Percentiles rank a stretch among this genome's conserved stretches.
Evolutionary conservation across 2,329 filamentous ascomycete species (phyloP).

Genomic region (Alternaria conjuncta): DNA sequence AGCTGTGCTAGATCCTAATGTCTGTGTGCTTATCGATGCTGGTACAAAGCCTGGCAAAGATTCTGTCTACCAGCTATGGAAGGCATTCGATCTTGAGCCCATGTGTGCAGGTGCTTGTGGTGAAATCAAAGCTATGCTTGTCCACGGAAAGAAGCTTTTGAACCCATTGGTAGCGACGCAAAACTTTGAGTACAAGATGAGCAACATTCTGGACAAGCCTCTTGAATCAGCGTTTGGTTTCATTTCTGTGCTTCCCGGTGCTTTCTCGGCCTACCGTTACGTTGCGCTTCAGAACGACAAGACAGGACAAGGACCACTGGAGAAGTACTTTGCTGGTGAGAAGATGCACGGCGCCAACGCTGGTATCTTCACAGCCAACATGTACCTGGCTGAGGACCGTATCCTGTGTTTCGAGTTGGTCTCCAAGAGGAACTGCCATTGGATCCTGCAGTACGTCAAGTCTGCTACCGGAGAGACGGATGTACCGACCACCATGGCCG

Average conservation of each 20-base stretch:
- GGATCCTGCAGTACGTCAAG: slow-evolving; percentile 98
- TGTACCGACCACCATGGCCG: slow-evolving; percentile 90
- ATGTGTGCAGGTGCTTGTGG: slow-evolving; percentile 98
- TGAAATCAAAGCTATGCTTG: slow-evolving; percentile 98
- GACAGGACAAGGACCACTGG: slow-evolving; percentile 86
- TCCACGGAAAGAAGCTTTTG: slow-evolving; percentile 82
- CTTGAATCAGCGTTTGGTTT: slow-evolving; percentile 97
- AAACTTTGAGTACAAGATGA: slow-evolving; percentile 99
- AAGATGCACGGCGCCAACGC: slow-evolving; percentile 93
- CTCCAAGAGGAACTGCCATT: slow-evolving; percentile 94
- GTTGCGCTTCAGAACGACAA: slow-evolving; percentile 96
- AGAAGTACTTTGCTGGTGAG: slow-evolving; percentile 97
- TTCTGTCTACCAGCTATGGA: slow-evolving; percentile 98
- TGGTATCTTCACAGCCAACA: slow-evolving; percentile 97
- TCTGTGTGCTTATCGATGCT: slow-evolving; percentile 94
- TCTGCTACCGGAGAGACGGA: slow-evolving; percentile 96
- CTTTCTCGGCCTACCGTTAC: slow-evolving; percentile 97
- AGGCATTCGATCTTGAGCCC: slow-evolving; percentile 95
- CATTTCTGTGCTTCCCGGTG: slow-evolving; percentile 94
- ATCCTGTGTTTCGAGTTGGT: slow-evolving; percentile 99
- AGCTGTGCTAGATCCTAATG: slow-evolving; percentile 88
- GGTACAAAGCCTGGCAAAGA: slow-evolving; percentile 93
- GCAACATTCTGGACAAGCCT: slow-evolving; percentile 97
- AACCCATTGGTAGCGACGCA: slow-evolving; percentile 96
- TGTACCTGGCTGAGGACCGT: slow-evolving; percentile 98